Conservation (phyloP, 495 filamentous ascomycete species). For the Neurospora intermedia region DNA sequence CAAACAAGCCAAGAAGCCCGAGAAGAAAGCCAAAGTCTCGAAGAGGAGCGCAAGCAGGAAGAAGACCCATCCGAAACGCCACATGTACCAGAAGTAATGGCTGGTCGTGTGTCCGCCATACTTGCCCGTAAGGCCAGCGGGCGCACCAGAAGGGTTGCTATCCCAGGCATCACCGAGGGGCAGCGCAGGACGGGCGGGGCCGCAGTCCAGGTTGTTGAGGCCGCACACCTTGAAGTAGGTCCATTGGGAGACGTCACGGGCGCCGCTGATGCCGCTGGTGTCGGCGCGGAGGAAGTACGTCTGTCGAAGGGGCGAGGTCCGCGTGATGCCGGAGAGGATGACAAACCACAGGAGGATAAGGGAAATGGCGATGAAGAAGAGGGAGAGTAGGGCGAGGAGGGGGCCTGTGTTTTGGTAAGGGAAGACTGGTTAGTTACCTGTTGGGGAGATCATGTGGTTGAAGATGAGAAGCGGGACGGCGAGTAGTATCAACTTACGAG, state of each 20-base stretch:
- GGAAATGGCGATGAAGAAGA: constrained; percentile 65
- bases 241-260: constrained; percentile 61
- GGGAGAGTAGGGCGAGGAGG: constrained; percentile 40
- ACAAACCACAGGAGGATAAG: constrained; percentile 72
- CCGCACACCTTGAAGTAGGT: constrained; percentile 71
- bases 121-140: constrained; percentile 29
- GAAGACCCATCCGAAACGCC: constrained; percentile 60
- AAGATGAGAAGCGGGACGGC: not conserved
- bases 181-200: constrained; percentile 29
- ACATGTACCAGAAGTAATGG: constrained; percentile 42
- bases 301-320: constrained; percentile 50
- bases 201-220: constrained; percentile 36
- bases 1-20: constrained; percentile 40
- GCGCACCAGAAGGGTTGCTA: constrained; percentile 26
- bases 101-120: constrained; percentile 40
- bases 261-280: constrained; percentile 57
- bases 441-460: not conserved
- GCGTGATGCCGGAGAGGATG: constrained; percentile 56
- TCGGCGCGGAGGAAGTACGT: constrained; percentile 76
- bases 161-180: constrained; percentile 43
- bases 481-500: constrained; percentile 5
- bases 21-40: constrained; percentile 42
- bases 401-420: constrained; percentile 14
- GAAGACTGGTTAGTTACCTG: not conserved
- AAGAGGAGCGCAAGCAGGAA: constrained; percentile 61